Evolutionary conservation across 106 monocot genomes (phyloP), one percentile per base, ranked within the genome.

Genomic region (Dioscorea dumetorum): DNA sequence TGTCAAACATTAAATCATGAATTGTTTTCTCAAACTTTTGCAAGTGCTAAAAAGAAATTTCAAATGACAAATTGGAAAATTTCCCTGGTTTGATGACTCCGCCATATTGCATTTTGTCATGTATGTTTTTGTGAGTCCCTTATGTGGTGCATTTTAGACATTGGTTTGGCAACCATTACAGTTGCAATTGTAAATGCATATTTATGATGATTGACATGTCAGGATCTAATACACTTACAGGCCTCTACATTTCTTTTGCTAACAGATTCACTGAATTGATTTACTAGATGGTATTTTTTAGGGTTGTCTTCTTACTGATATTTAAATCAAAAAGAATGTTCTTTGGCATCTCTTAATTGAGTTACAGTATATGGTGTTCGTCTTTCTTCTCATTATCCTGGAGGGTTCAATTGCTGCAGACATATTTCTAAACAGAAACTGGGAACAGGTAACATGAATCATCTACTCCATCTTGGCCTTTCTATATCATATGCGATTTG

Each of bases 291-390:
- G 54, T 18, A 54, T 18, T 54, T 54, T 18, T 0, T 54, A 19
- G 15, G 9, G 7, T 54, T 54, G 13, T 54, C 19, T 18, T 54
- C 54, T 54, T 54, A 13, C 15, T 19, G 19, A 54, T 19, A 54
- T 16, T 54, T 13, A 18, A 54, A 54, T 13, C 54, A 19, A 19
- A 5, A 54, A 54, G 15, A 18, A 54, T 54, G 54, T 54, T 4
- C 0, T 16, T 15, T 54, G 19, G 19, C 19, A 19, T 54, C 18
- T 19, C 54, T 54, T 54, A 54, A 54, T 13, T 54, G 19, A 14
- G 4, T 19, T 62, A 4, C 53, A 87, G 87, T 83, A 87, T 70
- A 75, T 59, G 52, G 69, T 67, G 2, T 20, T 80, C 51, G 65
- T 87, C 57, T 63, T 83, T 41, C 53, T 78, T 20, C 59, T 69